Percentiles rank a stretch among this genome's conserved stretches.
Conservation (phyloP, 306 rosid species). For the Fragaria iinumae region DNA sequence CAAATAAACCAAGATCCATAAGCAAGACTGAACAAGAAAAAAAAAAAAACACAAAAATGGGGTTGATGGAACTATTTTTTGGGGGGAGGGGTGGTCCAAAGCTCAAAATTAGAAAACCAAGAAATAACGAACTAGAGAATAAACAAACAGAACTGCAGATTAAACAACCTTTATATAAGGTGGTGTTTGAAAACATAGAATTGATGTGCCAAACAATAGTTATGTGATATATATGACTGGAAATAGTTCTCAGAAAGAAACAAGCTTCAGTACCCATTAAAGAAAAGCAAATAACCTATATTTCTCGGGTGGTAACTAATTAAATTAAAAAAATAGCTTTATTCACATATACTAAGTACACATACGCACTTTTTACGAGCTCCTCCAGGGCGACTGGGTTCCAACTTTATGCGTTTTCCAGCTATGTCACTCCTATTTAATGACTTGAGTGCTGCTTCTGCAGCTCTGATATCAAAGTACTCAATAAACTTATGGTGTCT, state of each 20-base stretch:
- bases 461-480: slow-evolving; percentile 82
- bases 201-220: slow-evolving; percentile 8
- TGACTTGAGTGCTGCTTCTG: slow-evolving; percentile 87
- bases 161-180: neutral
- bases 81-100: neutral
- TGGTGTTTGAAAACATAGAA: neutral
- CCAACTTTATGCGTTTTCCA: slow-evolving; percentile 92
- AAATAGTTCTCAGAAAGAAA: neutral
- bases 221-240: neutral
- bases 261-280: neutral
- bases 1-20: neutral
- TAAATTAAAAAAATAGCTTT: neutral
- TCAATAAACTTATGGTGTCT: slow-evolving; percentile 91
- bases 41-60: neutral
- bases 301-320: neutral
- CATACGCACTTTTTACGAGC: slow-evolving; percentile 82
- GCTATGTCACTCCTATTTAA: slow-evolving; percentile 91
- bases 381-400: slow-evolving; percentile 99
- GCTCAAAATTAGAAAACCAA: neutral
- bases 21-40: neutral
- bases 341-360: neutral
- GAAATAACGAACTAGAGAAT: neutral
- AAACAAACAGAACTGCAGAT: neutral
- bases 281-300: neutral
- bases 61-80: neutral